A percentile compares a stretch with the other conserved stretches of the same genome.
These are phyloP conservation scores for Rhizopus sp. DNA, from an alignment of 371 early-diverging fungal species.

Conservation along the genomic window DNA sequence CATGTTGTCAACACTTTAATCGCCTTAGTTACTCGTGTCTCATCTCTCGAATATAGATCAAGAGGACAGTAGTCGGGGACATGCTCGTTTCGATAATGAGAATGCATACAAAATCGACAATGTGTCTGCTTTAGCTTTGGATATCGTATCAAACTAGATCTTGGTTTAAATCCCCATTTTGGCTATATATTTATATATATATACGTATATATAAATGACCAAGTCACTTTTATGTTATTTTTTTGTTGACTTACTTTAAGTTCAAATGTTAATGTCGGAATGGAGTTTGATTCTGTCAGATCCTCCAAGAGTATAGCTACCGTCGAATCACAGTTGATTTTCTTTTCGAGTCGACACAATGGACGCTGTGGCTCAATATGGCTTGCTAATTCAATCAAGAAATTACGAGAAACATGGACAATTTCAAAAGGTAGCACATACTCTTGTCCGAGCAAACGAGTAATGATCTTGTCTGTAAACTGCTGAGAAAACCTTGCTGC, in stretches of 20 bases:
- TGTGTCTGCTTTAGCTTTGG: slow-evolving; percentile 30
- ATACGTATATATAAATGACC: background rate
- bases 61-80: slow-evolving; percentile 52
- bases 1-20: slow-evolving; percentile 24
- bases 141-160: slow-evolving; percentile 22
- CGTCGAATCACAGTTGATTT: slow-evolving; percentile 18
- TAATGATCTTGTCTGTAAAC: slow-evolving; percentile 31
- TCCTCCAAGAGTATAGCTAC: slow-evolving; percentile 37
- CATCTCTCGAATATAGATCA: slow-evolving; percentile 53
- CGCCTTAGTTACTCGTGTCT: slow-evolving; percentile 30
- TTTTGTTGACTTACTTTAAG: slow-evolving; percentile 39
- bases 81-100: slow-evolving; percentile 26
- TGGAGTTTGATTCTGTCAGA: slow-evolving; percentile 20
- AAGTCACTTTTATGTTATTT: background rate
- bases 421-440: slow-evolving; percentile 32
- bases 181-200: too few species aligned
- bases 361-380: slow-evolving; percentile 25
- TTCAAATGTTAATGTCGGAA: slow-evolving; percentile 30
- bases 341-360: slow-evolving; percentile 8
- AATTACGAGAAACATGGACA: slow-evolving; percentile 22
- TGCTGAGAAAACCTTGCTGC: slow-evolving; percentile 19
- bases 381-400: slow-evolving; percentile 24
- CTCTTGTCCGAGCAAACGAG: slow-evolving; percentile 39
- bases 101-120: slow-evolving; percentile 67
- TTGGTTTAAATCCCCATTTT: slow-evolving; percentile 64